Conservation (phyloP, 1,284 basidiomycete species). For the Rugosomyces carneus region DNA sequence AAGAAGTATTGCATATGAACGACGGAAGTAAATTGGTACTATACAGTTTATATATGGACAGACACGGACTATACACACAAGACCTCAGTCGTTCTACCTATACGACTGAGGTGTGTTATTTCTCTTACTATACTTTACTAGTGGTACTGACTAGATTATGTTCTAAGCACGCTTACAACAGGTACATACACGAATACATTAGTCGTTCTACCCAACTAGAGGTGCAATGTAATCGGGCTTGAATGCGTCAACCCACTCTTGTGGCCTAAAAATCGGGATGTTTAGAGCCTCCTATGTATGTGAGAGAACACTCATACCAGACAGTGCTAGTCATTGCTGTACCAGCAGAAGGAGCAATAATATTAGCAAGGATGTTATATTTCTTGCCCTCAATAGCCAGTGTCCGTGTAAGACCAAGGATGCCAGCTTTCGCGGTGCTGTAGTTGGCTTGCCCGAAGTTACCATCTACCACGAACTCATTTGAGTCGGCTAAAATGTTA, state of each 20-base stretch:
- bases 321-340: conserved; percentile 88
- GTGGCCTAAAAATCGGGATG: conserved; percentile 50
- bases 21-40: too few species aligned
- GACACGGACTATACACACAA: too few species aligned
- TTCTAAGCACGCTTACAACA: too few species aligned
- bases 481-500: background rate
- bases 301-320: conserved; percentile 40
- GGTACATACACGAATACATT: too few species aligned
- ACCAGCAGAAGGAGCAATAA: conserved; percentile 86
- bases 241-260: conserved; percentile 93
- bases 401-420: conserved; percentile 86
- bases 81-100: too few species aligned
- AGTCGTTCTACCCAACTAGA: conserved; percentile 90
- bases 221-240: conserved; percentile 94
- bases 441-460: conserved; percentile 95
- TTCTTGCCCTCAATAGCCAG: conserved; percentile 91
- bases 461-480: conserved; percentile 52
- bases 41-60: too few species aligned
- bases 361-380: conserved; percentile 87
- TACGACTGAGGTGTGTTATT: too few species aligned
- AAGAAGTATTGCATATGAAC: too few species aligned
- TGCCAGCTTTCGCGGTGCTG: conserved; percentile 89
- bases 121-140: too few species aligned
- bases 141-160: too few species aligned
- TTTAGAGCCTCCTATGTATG: background rate